Conservation (phyloP, 2,329 filamentous ascomycete genomes). For the Exophiala calicioides region DNA sequence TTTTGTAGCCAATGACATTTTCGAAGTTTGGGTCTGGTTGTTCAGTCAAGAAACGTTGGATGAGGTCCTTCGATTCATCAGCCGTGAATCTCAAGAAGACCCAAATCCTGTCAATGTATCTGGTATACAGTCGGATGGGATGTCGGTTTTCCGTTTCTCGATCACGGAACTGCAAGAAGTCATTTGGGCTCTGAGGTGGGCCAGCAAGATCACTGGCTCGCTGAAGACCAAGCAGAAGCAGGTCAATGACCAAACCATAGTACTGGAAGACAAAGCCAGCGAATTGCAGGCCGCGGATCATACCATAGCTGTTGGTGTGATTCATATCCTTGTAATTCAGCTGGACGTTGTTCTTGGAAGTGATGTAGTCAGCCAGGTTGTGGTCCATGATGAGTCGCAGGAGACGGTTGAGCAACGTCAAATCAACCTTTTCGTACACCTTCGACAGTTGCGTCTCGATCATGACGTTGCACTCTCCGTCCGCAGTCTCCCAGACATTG, state of each 20-base stretch:
- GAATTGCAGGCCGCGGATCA: conserved; percentile 97
- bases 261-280: conserved; percentile 99
- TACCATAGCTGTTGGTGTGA: conserved; percentile 96
- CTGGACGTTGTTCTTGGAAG: conserved; percentile 98
- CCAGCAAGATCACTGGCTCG: conserved; percentile 98
- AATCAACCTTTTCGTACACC: conserved; percentile 98
- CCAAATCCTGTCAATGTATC: conserved; percentile 98
- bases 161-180: conserved; percentile 96
- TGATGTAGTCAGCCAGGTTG: conserved; percentile 98
- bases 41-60: conserved; percentile 96
- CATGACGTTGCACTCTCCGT: conserved; percentile 98
- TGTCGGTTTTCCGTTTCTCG: conserved; percentile 88
- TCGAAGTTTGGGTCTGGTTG: conserved; percentile 99
- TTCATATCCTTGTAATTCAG: conserved; percentile 99
- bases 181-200: conserved; percentile 88
- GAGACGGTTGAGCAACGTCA: conserved; percentile 90
- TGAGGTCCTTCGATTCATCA: conserved; percentile 91
- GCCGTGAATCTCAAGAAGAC: conserved; percentile 92
- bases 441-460: conserved; percentile 98
- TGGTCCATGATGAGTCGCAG: conserved; percentile 98
- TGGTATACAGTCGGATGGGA: conserved; percentile 94
- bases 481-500: conserved; percentile 88
- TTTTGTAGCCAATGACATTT: conserved; percentile 98
- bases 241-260: conserved; percentile 92
- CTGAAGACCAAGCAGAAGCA: conserved; percentile 87